Conservation (phyloP, 768 basidiomycete species). For the Erythrobasidium yunnanense region DNA sequence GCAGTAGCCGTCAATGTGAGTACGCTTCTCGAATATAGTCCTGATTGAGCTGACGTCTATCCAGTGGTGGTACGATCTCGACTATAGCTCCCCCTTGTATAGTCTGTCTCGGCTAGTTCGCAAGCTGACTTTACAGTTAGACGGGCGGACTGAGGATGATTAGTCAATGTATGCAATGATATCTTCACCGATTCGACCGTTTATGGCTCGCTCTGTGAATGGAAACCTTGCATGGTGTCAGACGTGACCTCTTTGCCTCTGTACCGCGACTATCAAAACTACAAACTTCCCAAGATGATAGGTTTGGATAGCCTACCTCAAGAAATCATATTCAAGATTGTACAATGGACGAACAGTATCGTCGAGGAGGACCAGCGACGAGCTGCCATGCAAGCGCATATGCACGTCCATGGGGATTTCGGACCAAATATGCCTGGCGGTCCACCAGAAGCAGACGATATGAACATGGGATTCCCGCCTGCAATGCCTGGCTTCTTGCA, state of each 20-base stretch:
- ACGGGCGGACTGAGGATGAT: constrained; percentile 25
- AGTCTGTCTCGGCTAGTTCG: not conserved
- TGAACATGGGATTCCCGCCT: too few species aligned
- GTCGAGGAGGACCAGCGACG: not conserved
- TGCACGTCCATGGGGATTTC: too few species aligned
- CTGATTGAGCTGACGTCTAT: constrained; percentile 49
- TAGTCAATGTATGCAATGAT: too few species aligned
- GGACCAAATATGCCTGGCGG: too few species aligned
- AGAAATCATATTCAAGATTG: not conserved
- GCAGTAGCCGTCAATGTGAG: constrained; percentile 41
- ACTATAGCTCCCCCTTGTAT: constrained; percentile 38
- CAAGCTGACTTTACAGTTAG: constrained; percentile 18
- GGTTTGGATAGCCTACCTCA: not conserved
- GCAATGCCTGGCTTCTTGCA: too few species aligned
- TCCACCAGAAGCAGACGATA: too few species aligned
- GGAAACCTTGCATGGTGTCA: too few species aligned
- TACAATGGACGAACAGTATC: not conserved
- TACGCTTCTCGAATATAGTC: not conserved
- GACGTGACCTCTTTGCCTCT: not conserved
- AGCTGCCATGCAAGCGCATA: too few species aligned
- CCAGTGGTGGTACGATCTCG: constrained; percentile 80
- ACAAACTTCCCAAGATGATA: not conserved
- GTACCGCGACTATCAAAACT: not conserved
- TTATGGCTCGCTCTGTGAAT: too few species aligned
- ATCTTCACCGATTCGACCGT: too few species aligned